phyloP scores from a whole-genome alignment of 306 rosid species.

The Cucumis sativus region Cucumber_9930_V3 NC_026659.2:29679001-29679500 shows the following conservation, averaged over 20 bases:
- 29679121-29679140: slow-evolving; percentile 61
- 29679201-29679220: slow-evolving; percentile 33
- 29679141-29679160: slow-evolving; percentile 39
- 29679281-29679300: slow-evolving; percentile 79
- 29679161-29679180: slow-evolving; percentile 27
- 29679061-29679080: background rate
- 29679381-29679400: background rate
- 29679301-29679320: slow-evolving; percentile 79
- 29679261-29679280: slow-evolving; percentile 64
- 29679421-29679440: background rate
- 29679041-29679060: slow-evolving; percentile 11
- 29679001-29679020: slow-evolving; percentile 82
- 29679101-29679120: slow-evolving; percentile 12
- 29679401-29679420: background rate
- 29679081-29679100: background rate
- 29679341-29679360: slow-evolving; percentile 90
- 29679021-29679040: slow-evolving; percentile 65
- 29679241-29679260: slow-evolving; percentile 69
- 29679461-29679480: background rate
- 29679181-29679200: slow-evolving; percentile 42
- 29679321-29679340: slow-evolving; percentile 90
- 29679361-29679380: slow-evolving; percentile 1
- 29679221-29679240: slow-evolving; percentile 48
- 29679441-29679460: background rate
- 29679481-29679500: background rate